Conservation (phyloP, 2,329 filamentous ascomycete species). For the Fusarium oxysporum region DNA sequence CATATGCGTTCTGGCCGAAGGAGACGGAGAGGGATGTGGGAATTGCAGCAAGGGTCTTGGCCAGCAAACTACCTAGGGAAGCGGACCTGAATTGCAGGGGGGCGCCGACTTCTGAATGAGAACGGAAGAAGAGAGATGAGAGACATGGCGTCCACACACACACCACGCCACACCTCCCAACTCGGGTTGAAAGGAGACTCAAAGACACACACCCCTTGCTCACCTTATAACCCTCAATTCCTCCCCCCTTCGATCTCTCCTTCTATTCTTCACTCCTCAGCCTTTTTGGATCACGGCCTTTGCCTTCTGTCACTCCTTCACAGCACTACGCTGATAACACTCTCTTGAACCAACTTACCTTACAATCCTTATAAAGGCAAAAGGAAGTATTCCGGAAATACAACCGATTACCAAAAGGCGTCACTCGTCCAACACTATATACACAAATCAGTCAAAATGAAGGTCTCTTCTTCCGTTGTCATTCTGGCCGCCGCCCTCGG, state of each 20-base stretch:
- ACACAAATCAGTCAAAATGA: slow-evolving; percentile 50
- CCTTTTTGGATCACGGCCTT: slow-evolving; percentile 40
- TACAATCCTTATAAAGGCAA: slow-evolving; percentile 43
- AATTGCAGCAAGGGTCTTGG: slow-evolving; percentile 24
- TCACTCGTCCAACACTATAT: slow-evolving; percentile 19
- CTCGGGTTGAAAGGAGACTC: slow-evolving; percentile 11
- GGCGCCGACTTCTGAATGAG: slow-evolving; percentile 24
- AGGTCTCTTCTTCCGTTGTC: slow-evolving; percentile 54
- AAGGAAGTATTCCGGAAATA: slow-evolving; percentile 43
- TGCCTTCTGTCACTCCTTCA: slow-evolving; percentile 45
- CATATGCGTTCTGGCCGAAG: slow-evolving; percentile 15
- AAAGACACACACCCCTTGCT: slow-evolving; percentile 43
- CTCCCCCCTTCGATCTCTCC: slow-evolving; percentile 36
- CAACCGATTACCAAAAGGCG: slow-evolving; percentile 18
- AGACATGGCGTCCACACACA: slow-evolving; percentile 37
- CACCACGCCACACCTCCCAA: slow-evolving; percentile 27
- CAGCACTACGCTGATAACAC: slow-evolving; percentile 40
- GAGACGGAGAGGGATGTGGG: slow-evolving; percentile 16
- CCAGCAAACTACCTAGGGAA: slow-evolving; percentile 9
- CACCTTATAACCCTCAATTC: slow-evolving; percentile 45
- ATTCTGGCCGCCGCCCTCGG: slow-evolving; percentile 56
- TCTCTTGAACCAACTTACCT: slow-evolving; percentile 41
- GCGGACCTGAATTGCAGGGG: slow-evolving; percentile 12
- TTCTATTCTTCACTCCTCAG: slow-evolving; percentile 25
- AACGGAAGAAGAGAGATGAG: slow-evolving; percentile 16